Conservation (phyloP, 106 monocot species). For the Dendrobium officinale region DNA sequence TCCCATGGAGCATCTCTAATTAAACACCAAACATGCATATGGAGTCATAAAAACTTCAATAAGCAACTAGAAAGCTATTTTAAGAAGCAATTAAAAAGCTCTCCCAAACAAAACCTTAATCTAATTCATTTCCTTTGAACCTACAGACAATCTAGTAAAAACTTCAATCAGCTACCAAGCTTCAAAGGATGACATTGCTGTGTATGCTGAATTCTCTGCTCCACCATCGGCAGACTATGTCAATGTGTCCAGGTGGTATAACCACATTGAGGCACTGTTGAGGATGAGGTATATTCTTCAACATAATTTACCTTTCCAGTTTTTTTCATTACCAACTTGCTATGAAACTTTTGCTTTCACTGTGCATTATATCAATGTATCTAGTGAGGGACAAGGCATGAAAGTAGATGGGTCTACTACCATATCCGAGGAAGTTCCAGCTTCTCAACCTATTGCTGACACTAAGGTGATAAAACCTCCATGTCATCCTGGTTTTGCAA, state of each 20-base stretch:
- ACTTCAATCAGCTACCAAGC: slow-evolving; percentile 67
- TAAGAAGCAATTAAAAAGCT: too few relatives aligned
- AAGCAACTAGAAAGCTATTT: too few relatives aligned
- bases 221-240: slow-evolving; percentile 47
- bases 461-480: slow-evolving; percentile 38
- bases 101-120: neutral
- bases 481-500: neutral
- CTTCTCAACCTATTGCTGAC: slow-evolving; percentile 55
- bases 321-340: too few relatives aligned
- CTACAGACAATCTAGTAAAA: neutral
- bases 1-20: too few relatives aligned
- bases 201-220: slow-evolving; percentile 14
- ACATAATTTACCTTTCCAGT: too few relatives aligned
- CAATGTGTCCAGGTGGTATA: slow-evolving; percentile 80
- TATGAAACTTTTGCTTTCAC: too few relatives aligned
- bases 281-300: slow-evolving; percentile 39
- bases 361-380: too few relatives aligned
- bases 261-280: slow-evolving; percentile 81
- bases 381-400: too few relatives aligned
- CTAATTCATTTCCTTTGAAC: neutral
- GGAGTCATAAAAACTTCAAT: too few relatives aligned
- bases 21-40: too few relatives aligned
- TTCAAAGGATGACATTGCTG: slow-evolving; percentile 85
- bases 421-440: too few relatives aligned
- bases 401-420: too few relatives aligned